phyloP scores from a whole-genome alignment of 768 basidiomycete genomes.

The Pisolithus orientalis region DNA sequence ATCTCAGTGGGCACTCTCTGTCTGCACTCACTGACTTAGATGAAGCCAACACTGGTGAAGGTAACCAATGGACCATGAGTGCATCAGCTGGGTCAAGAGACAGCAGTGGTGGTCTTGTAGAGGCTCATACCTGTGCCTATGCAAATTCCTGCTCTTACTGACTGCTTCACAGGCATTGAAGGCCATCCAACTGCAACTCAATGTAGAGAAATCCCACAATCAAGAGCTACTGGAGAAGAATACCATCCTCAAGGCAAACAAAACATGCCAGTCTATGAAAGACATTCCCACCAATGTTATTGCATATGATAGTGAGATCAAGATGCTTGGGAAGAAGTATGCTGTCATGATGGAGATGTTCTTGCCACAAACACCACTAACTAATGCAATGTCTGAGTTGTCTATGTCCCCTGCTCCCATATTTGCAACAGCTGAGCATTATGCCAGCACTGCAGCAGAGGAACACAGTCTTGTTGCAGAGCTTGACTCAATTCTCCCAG shows the following conservation, averaged over 20 bases:
- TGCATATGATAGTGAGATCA: neutral
- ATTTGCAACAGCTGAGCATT: neutral
- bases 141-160: neutral
- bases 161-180: neutral
- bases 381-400: neutral
- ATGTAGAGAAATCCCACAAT: neutral
- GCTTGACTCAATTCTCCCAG: neutral
- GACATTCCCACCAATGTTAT: neutral
- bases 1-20: neutral
- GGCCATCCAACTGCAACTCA: neutral
- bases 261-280: no score
- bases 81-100: no score
- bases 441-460: neutral
- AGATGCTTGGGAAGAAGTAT: no score
- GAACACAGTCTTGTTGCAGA: neutral
- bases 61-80: neutral
- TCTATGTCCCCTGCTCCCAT: neutral
- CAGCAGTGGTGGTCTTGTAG: no score
- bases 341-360: no score
- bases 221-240: no score
- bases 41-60: neutral
- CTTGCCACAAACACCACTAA: no score
- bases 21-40: neutral
- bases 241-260: no score
- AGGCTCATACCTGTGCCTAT: neutral